Evolutionary conservation across 805 yeast genomes (phyloP), one percentile per base, ranked within the genome.

Genomic region (Candida boidinii): DNA sequence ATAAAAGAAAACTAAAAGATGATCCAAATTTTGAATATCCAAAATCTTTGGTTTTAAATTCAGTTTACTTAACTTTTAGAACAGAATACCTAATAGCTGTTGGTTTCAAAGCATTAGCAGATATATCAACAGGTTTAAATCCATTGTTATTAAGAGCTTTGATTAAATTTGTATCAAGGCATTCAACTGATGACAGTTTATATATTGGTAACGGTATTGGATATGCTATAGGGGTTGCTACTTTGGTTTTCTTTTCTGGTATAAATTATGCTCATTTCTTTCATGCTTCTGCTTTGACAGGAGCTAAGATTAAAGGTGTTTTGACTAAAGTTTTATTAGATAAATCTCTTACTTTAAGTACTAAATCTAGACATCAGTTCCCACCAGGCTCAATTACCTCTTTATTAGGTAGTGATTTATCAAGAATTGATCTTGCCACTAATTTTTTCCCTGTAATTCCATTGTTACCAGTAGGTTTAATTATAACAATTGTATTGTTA

Each of bases 341-440:
- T 35, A 87, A 87, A 53, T 68, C 88, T 10, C 72, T 84, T 43
- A 62, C 51, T 34, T 60, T 86, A 12, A 71, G 76, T 37, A 67
- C 75, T 9, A 63, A 62, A 30, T 70, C 88, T 3, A 68, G 68
- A 33, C 69, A 70, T 41, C 62, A 68, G 38, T 83, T 59, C 47
- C 77, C 94, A 1, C 66, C 74, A 17, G 79, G 90, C 27, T 74
- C 70, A 38, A 69, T 87, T 36, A 83, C 94, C 20, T 76, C 87
- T 8, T 57, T 85, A 52, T 70, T 86, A 52, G 83, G 92, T 39
- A 77, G 94, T 2, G 96, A 87, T 51, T 61, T 86, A 24, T 70
- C 88, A 12, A 73, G 95, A 48, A 67, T 87, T 22, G 95, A 85
- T 54, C 67, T 82, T 43, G 86, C 87, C 7, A 54, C 76, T n/a